A percentile compares a stretch with the other conserved stretches of the same genome.
phyloP scores from a whole-genome alignment of 2,329 filamentous ascomycete genomes.

The Aphanocladium album region DNA sequence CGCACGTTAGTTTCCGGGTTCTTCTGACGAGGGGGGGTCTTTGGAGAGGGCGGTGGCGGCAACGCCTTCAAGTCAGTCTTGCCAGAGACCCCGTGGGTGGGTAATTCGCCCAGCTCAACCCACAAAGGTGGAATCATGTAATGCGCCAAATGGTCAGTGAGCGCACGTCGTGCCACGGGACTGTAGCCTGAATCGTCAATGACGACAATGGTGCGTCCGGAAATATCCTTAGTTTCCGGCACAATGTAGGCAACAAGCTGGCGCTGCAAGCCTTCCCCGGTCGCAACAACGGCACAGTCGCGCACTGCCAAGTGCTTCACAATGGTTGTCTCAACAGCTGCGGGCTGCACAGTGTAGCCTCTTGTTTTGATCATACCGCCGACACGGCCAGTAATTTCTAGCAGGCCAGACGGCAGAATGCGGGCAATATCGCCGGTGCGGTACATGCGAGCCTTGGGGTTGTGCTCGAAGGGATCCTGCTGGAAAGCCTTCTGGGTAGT shows the following conservation, averaged over 20 bases:
- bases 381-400: conserved; percentile 72
- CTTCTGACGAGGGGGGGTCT: conserved; percentile 33
- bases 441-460: conserved; percentile 64
- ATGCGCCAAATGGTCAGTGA: conserved; percentile 64
- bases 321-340: conserved; percentile 70
- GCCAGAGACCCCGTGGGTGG: conserved; percentile 73
- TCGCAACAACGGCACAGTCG: conserved; percentile 66
- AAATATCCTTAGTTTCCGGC: conserved; percentile 54
- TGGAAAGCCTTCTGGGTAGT: conserved; percentile 69
- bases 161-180: conserved; percentile 58
- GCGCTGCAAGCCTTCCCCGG: conserved; percentile 69
- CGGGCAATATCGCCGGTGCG: conserved; percentile 68
- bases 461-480: conserved; percentile 57
- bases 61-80: conserved; percentile 71
- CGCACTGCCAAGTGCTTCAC: conserved; percentile 64
- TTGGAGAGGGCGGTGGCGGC: conserved; percentile 57
- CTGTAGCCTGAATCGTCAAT: conserved; percentile 69
- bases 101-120: conserved; percentile 66
- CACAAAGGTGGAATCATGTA: conserved; percentile 81
- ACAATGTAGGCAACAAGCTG: conserved; percentile 76
- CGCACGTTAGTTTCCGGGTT: conserved; percentile 54
- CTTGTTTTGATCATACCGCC: conserved; percentile 78
- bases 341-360: conserved; percentile 72
- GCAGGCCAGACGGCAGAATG: conserved; percentile 59
- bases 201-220: conserved; percentile 55